phyloP scores from a whole-genome alignment of 306 rosid genomes.

The Pyrus communis region DNA sequence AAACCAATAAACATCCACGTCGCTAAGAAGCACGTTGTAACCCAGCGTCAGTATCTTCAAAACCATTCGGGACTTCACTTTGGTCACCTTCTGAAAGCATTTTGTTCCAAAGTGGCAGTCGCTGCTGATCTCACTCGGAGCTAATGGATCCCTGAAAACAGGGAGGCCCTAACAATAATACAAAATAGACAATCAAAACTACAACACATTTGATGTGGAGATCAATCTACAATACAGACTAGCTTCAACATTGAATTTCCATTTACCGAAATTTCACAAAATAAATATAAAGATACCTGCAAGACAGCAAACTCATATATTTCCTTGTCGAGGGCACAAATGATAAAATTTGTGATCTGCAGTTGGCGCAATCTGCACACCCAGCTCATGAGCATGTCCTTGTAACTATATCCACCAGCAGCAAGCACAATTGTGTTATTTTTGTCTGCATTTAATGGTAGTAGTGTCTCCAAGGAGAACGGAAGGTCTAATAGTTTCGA shows the following conservation, averaged over 20 bases:
- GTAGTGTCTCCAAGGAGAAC: conserved; percentile 70
- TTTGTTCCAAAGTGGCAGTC: conserved; percentile 90
- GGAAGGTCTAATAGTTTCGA: conserved; percentile 44
- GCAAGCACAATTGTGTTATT: conserved; percentile 66
- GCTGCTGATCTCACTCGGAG: conserved; percentile 63
- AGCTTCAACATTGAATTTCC: neutral
- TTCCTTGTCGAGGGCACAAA: conserved; percentile 78
- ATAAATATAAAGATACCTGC: conserved; percentile 40
- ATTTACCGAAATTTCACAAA: neutral
- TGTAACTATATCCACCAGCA: conserved; percentile 81
- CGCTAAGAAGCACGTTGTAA: conserved; percentile 86
- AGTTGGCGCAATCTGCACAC: conserved; percentile 66
- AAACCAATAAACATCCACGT: conserved; percentile 89
- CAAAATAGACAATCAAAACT: neutral
- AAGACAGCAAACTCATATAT: conserved; percentile 63
- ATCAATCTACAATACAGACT: neutral
- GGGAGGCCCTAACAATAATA: conserved; percentile 67
- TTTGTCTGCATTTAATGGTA: conserved; percentile 51
- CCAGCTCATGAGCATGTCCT: conserved; percentile 99
- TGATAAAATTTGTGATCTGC: conserved; percentile 47
- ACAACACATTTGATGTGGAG: neutral
- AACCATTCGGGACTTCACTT: conserved; percentile 87
- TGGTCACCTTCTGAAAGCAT: conserved; percentile 94
- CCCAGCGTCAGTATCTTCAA: conserved; percentile 73
- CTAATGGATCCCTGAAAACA: conserved; percentile 60